Evolutionary conservation across 2,329 filamentous ascomycete genomes (phyloP), one percentile per base, ranked within the genome.

Genomic region (Cordyceps tenuipes): DNA sequence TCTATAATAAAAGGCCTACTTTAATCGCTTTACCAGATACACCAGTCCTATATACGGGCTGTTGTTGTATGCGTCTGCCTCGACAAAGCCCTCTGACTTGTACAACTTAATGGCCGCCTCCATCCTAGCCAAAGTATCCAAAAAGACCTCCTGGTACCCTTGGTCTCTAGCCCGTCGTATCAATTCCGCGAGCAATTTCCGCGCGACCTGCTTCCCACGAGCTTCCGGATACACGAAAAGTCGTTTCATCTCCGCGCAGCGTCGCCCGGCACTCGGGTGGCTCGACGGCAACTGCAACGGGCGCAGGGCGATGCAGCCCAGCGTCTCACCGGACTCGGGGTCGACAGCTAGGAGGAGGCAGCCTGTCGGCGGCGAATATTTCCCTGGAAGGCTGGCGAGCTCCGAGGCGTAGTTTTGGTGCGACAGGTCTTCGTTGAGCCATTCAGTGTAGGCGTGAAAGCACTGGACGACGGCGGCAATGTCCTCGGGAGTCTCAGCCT

Each of bases 201-300:
- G 61, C 0, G 67, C 66, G 19, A 69, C 63, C 3, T 61, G 63
- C 7, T 66, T 61, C 5, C 68, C 68, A 13, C 68, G 59, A 3
- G 65, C 67, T 43, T 64, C 66, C 0, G 68, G 68, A 19, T 69
- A 69, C 5, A 70, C 64, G 49, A 66, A 70, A 1, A 70, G 61
- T 9, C 68, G 60, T 44, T 69, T 70, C 19, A 70, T 50, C 43
- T 70, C 68, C 31, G 67, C 67, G 51, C 66, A 67, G 21, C 57
- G 60, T 4, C 60, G 36, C 15, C 51, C 55, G 3, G 44, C 52
- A 26, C n/a, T 46, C 0, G 49, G 17, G 36, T 66, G 68, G 3
- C 61, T 41, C 1, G 62, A 5, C 9, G 63, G 61, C 0, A 68
- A 53, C 2, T 62, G 47, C 23, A 69, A 43, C 3, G 67, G 63